phyloP scores from a whole-genome alignment of 768 basidiomycete species.

The Kwoniella sp. region DNA sequence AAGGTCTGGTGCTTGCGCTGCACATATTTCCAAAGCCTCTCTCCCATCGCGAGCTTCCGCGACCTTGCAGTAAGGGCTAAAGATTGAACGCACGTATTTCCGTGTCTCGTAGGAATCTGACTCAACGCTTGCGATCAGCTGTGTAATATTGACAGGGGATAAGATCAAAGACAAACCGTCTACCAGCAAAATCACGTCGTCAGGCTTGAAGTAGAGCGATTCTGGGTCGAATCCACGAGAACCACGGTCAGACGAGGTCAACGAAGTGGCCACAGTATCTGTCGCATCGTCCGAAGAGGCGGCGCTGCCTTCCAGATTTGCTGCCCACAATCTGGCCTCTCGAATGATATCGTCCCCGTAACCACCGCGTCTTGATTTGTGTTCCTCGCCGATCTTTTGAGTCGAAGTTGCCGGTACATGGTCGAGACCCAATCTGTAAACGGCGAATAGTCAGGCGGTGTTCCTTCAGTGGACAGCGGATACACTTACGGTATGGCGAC shows the following conservation, averaged over 20 bases:
- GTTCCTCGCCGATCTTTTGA: no score
- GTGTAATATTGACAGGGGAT: no score
- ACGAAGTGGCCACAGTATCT: constrained; percentile 14
- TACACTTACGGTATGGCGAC: constrained; percentile 44
- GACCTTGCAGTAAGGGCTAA: constrained; percentile 46
- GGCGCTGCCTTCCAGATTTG: constrained; percentile 15
- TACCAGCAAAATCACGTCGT: constrained; percentile 47
- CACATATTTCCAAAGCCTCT: constrained; percentile 38
- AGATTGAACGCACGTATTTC: constrained; percentile 19
- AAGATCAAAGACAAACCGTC: constrained; percentile 12
- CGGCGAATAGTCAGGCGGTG: no score
- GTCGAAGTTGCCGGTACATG: constrained; percentile 46
- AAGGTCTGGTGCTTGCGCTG: constrained; percentile 34
- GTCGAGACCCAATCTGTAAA: constrained; percentile 45
- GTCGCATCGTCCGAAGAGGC: constrained; percentile 9
- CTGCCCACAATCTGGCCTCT: constrained; percentile 50
- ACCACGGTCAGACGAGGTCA: constrained; percentile 13
- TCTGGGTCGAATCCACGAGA: constrained; percentile 41
- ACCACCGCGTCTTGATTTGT: no score
- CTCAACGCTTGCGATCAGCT: constrained; percentile 24
- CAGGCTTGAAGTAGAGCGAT: constrained; percentile 48
- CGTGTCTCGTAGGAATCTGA: constrained; percentile 23
- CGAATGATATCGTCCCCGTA: constrained; percentile 50
- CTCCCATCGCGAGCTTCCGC: constrained; percentile 46
- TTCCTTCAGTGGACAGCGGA: no score